Conservation (phyloP, 2,329 filamentous ascomycete genomes). For the Pyrenochaeta sp. region DNA sequence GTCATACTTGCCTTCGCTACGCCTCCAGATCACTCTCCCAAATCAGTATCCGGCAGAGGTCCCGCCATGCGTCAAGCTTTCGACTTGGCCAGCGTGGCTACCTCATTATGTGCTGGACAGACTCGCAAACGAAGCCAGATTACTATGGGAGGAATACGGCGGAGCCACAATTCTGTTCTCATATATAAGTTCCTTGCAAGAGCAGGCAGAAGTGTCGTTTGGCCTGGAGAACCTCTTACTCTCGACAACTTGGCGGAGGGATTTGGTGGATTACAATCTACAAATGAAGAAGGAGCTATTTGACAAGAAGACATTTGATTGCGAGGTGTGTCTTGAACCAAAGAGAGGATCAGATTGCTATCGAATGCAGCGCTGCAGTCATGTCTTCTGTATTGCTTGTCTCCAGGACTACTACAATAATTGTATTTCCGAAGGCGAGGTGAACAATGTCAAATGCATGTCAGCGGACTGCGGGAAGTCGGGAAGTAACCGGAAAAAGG, state of each 20-base stretch:
- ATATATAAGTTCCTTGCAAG: slow-evolving; percentile 68
- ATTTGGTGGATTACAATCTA: slow-evolving; percentile 80
- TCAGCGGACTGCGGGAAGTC: slow-evolving; percentile 74
- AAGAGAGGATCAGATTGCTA: slow-evolving; percentile 88
- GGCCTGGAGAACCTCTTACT: slow-evolving; percentile 60
- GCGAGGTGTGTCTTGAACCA: slow-evolving; percentile 87
- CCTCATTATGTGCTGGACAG: slow-evolving; percentile 53
- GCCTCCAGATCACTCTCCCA: slow-evolving; percentile 62
- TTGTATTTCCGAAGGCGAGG: slow-evolving; percentile 84
- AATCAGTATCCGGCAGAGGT: slow-evolving; percentile 63
- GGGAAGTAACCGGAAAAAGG: slow-evolving; percentile 50
- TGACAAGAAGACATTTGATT: slow-evolving; percentile 84
- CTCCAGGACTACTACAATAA: slow-evolving; percentile 89
- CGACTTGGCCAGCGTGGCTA: slow-evolving; percentile 63
- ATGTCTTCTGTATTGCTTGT: slow-evolving; percentile 91
- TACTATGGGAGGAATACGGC: slow-evolving; percentile 69
- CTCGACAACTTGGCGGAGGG: slow-evolving; percentile 66
- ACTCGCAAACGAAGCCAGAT: slow-evolving; percentile 57
- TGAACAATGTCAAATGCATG: slow-evolving; percentile 81
- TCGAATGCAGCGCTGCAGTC: slow-evolving; percentile 80
- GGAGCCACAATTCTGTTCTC: slow-evolving; percentile 65
- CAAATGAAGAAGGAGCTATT: slow-evolving; percentile 78
- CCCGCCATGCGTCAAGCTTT: slow-evolving; percentile 61
- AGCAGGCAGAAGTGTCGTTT: slow-evolving; percentile 65
- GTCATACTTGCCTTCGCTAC: slow-evolving; percentile 65